Base-by-base conservation (phyloP, 2,329 filamentous ascomycete genomes). In the Verticillium nubilum region DNA sequence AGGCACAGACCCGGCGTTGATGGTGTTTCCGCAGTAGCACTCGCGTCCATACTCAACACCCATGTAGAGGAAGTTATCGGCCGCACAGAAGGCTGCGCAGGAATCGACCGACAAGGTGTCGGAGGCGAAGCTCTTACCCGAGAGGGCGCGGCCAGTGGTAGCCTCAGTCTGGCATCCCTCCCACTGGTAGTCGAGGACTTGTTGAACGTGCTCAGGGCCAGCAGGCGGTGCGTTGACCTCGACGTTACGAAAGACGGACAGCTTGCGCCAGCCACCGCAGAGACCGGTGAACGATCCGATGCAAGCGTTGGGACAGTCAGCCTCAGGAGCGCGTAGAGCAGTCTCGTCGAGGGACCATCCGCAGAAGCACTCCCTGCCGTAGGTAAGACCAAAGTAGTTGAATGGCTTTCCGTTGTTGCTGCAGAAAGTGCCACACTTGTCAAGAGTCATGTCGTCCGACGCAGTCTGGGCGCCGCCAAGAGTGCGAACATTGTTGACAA, bases 21-120 rank as follows among this genome's bases (percentile, higher is more conserved):
- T 59, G 10, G 60, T 29, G 37, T 66, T 64, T n/a, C 67, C 67
- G 42, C 66, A 68, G 57, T 61, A 67, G 61, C 68, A 70, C 57
- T 70, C 68, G n/a, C 67, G 60, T 5, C 58, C 64, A 33, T 70
- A 70, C 55, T 70, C 68, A 4, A 70, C 31, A 50, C 67, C 68
- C 58, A 67, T 66, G 47, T 62, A 64, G 12, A 59, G 56, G 58
- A 58, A 64, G 42, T 62, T 63, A n/a, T 56, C 63, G 2, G 61
- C 35, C 4, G 50, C 63, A 26, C 66, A 69, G 59, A 68, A 68
- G 3, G 63, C 61, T 2, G 67, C 62, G 52, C 68, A 70, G 2
- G 59, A 26, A 10, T 67, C 63, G 12, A 68, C 62, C 5, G 67
- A 64, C 67, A 70, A 68, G 9, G 61, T 59, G 17, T 69, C 67